A percentile compares a stretch with the other conserved stretches of the same genome.
Evolutionary conservation across 2,329 filamentous ascomycete genomes (phyloP).

Genomic region (Monosporascus sp.): DNA sequence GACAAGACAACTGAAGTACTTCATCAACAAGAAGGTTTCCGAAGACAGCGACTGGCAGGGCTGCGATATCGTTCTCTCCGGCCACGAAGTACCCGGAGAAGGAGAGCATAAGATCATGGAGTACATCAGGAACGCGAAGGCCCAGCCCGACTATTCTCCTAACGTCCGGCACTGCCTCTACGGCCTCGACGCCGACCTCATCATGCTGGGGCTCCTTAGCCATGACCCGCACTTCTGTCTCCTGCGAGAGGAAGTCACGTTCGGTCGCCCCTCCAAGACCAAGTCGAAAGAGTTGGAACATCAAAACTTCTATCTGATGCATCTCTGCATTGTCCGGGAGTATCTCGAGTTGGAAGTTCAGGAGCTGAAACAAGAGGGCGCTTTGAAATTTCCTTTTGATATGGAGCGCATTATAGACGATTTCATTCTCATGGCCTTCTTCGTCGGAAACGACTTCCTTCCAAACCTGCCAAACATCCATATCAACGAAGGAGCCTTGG

Average conservation of each 20-base stretch:
- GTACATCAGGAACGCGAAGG: conserved; percentile 96
- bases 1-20: conserved; percentile 91
- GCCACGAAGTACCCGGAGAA: conserved; percentile 95
- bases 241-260: conserved; percentile 94
- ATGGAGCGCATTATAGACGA: conserved; percentile 97
- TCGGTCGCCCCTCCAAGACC: conserved; percentile 78
- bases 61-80: conserved; percentile 91
- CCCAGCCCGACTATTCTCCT: conserved; percentile 84
- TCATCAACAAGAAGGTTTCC: conserved; percentile 97
- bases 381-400: conserved; percentile 74
- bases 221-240: conserved; percentile 98
- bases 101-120: conserved; percentile 99
- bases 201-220: conserved; percentile 95
- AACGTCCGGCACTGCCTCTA: conserved; percentile 97
- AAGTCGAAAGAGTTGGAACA: conserved; percentile 97
- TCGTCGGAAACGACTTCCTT: conserved; percentile 98
- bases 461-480: conserved; percentile 93
- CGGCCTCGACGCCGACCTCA: conserved; percentile 92
- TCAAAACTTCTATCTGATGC: conserved; percentile 96
- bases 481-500: conserved; percentile 95
- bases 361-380: conserved; percentile 71
- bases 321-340: conserved; percentile 94
- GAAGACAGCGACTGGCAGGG: conserved; percentile 97
- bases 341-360: conserved; percentile 97
- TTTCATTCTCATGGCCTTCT: conserved; percentile 99